Evolutionary conservation across 495 filamentous ascomycete species (phyloP), one percentile per base, ranked within the genome.

Genomic region (Letharia columbiana): DNA sequence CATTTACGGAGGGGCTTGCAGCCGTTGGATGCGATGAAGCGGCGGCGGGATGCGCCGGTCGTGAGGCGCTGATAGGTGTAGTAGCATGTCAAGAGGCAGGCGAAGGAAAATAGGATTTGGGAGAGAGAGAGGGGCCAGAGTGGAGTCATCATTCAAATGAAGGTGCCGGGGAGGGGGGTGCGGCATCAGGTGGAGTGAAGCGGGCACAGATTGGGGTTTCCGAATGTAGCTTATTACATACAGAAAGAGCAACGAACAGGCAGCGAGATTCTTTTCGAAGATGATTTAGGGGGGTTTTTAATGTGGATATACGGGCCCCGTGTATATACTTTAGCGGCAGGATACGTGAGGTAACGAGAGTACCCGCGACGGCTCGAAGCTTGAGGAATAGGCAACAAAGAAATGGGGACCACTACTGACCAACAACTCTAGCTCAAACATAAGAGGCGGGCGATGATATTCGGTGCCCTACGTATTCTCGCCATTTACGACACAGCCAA

Each of bases 21-120:
- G 40, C 67, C 71, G 41, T 71, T 35, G 12, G 66, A 20, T 40
- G 58, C 60, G 57, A 65, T 67, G 37, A 71, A 41, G 17, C 41
- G 64, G 13, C 63, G 71, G 39, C 65, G 64, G 0, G 54, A 28
- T 1, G 23, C n/a, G 23, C 60, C 57, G 17, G 17, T 10, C 8
- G 37, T 44, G 7, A 63, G 9, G 10, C 28, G 18, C 0, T 0
- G 33, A 20, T 63, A 52, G 7, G 45, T 4, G 40, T 40, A 50
- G 13, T 52, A 61, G 33, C 45, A 17, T 33, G 28, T 20, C 6
- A 1, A 28, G 23, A 60, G 42, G 54, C 18, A 39, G 9, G 1
- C 13, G 11, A n/a, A 12, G 20, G n/a, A 8, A 20, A 59, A n/a
- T 18, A 66, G 56, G 2, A 57, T 66, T 33, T 52, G 64, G 64